Conservation (phyloP, 2,329 filamentous ascomycete genomes). For the Colletotrichum sp. region DNA sequence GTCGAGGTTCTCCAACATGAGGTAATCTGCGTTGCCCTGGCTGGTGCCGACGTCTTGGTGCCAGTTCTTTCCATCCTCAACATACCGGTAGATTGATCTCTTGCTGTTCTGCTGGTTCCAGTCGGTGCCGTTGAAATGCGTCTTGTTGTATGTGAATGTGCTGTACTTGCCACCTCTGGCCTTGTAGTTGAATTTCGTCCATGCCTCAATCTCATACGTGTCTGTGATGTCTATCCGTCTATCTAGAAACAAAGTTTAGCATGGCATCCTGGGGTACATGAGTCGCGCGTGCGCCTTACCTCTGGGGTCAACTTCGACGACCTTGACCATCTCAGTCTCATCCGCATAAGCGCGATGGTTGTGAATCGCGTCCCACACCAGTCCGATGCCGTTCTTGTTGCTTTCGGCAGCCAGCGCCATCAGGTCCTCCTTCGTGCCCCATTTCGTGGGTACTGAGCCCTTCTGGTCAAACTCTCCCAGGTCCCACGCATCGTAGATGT, state of each 20-base stretch:
- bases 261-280: neutral
- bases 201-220: slow-evolving; percentile 14
- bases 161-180: slow-evolving; percentile 18
- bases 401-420: neutral
- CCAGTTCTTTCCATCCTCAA: slow-evolving; percentile 18
- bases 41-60: slow-evolving; percentile 15
- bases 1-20: slow-evolving; percentile 19
- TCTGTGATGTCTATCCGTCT: slow-evolving; percentile 15
- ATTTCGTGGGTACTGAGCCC: slow-evolving; percentile 16
- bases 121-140: slow-evolving; percentile 19
- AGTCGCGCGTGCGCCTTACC: neutral
- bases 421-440: slow-evolving; percentile 15
- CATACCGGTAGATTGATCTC: slow-evolving; percentile 13
- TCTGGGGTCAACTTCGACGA: slow-evolving; percentile 9
- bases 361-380: slow-evolving; percentile 18
- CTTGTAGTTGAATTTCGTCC: slow-evolving; percentile 11
- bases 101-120: slow-evolving; percentile 19
- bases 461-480: slow-evolving; percentile 19
- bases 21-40: slow-evolving; percentile 17
- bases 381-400: neutral
- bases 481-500: slow-evolving; percentile 19
- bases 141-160: slow-evolving; percentile 16
- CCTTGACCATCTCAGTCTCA: slow-evolving; percentile 14
- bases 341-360: slow-evolving; percentile 20
- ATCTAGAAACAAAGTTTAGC: neutral